Base-by-base conservation (phyloP, 176 grass and related monocot species). In the Pharus latifolius region DNA sequence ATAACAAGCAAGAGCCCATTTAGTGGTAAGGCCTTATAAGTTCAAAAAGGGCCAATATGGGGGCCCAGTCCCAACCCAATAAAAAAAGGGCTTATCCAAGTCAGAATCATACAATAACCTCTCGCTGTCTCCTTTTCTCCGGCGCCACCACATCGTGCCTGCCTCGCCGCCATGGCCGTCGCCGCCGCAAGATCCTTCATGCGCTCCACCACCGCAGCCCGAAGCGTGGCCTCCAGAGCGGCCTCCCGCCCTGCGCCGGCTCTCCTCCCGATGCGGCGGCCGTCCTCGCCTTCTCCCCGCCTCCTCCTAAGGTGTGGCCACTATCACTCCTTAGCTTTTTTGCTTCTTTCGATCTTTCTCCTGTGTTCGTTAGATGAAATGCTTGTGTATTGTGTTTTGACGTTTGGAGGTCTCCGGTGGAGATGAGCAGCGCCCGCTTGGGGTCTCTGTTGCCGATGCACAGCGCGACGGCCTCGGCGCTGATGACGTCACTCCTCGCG, bases 391-490 rank as follows among this genome's bases (percentile, higher is more conserved):
- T n/a, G n/a, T n/a, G n/a, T n/a, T n/a, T n/a, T 40, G 9, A 26
- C 9, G 34, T 60, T 60, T 16, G 1, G 60, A 85, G 82, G 49
- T 76, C 78, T 51, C 73, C 78, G 4, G 19, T 72, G 23, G 73
- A 45, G 67, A 60, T 52, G 79, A 73, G 60, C 80, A 82, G 67
- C 65, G 72, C 77, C 73, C 59, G 66, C 46, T 5, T 82, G 73
- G 67, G 77, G 32, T 78, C 73, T 2, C 32, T 66, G 66, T 29
- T 78, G 76, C 70, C 83, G n/a, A 67, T 73, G 72, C 78, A 87
- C 63, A 87, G 84, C 38, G 78, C 72, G 43, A 77, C 78, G 0
- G 73, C 84, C 33, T 46, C 73, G 56, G 73, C 78, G 34, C 42
- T 78, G 37, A 87, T 82, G 84, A 63, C 58, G 20, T 74, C 79